These are phyloP conservation scores for Colletotrichum sp. DNA, from an alignment of 2,329 filamentous ascomycete species.

Conservation along the genomic window DNA sequence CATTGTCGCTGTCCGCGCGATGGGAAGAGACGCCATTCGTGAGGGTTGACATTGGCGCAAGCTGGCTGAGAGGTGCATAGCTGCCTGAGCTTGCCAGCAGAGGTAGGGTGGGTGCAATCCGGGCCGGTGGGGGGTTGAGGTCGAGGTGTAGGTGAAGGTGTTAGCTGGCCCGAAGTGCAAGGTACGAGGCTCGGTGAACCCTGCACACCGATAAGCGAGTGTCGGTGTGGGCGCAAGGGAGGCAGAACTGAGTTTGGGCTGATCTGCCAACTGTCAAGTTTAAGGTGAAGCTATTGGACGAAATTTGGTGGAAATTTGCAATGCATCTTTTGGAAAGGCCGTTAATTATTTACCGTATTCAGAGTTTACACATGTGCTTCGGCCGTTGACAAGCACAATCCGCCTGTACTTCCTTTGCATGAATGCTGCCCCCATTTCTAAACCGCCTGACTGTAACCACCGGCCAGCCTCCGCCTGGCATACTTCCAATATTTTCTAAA, in stretches of 20 bases:
- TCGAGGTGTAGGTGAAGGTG: constrained; percentile 17
- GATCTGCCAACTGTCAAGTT: constrained; percentile 1
- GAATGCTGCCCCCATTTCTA: constrained; percentile 36
- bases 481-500: constrained; percentile 79
- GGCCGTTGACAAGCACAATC: constrained; percentile 1
- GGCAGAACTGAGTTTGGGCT: not conserved
- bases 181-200: constrained; percentile 17
- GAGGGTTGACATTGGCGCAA: constrained; percentile 52
- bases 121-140: constrained; percentile 16
- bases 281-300: not conserved
- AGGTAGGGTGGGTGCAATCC: constrained; percentile 12
- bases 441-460: constrained; percentile 70
- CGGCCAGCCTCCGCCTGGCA: constrained; percentile 60
- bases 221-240: constrained; percentile 12
- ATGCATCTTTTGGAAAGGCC: not conserved
- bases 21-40: constrained; percentile 47
- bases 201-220: constrained; percentile 20
- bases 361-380: constrained; percentile 10
- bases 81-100: constrained; percentile 33
- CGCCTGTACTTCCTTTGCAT: not conserved
- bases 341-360: constrained; percentile 17
- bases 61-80: constrained; percentile 47
- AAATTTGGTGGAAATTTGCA: not conserved
- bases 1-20: constrained; percentile 35
- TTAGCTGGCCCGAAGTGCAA: constrained; percentile 21